phyloP scores from a whole-genome alignment of 2,329 filamentous ascomycete species.

The Aureobasidium sp. region DNA sequence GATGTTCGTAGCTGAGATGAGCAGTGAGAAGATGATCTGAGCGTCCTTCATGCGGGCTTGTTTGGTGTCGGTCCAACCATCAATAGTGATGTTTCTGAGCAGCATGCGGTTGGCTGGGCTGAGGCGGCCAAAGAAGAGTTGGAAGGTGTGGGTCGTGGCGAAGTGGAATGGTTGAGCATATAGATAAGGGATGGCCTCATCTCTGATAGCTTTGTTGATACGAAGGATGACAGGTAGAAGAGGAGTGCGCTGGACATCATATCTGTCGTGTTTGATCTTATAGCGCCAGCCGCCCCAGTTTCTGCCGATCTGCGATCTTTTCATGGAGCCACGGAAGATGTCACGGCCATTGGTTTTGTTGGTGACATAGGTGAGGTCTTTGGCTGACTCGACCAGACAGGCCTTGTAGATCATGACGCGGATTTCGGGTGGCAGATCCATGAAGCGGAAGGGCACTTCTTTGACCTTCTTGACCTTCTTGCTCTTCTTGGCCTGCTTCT shows the following conservation, averaged over 20 bases:
- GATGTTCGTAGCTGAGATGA: not conserved
- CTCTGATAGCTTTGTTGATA: not conserved
- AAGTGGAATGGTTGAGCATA: conserved; percentile 1
- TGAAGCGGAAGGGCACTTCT: not conserved
- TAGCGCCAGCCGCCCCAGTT: too few species aligned
- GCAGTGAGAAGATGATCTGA: not conserved
- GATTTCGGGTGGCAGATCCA: conserved; percentile 5
- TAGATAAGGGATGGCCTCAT: not conserved
- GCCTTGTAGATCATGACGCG: conserved; percentile 9
- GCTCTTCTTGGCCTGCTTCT: not conserved
- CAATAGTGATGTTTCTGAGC: not conserved
- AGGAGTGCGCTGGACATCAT: not conserved
- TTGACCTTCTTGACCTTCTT: conserved; percentile 1
- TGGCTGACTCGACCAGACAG: not conserved
- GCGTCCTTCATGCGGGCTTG: not conserved
- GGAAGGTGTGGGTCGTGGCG: not conserved
- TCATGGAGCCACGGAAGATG: not conserved
- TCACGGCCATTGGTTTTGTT: not conserved
- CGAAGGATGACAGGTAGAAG: not conserved
- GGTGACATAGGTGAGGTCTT: not conserved
- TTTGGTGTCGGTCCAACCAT: not conserved
- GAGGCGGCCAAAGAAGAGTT: not conserved
- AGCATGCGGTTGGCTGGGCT: not conserved
- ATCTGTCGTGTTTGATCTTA: not conserved
- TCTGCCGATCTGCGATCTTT: not conserved